Base-by-base conservation (phyloP, 257 asterid genomes). In the Solanum tarapatanum region DNA sequence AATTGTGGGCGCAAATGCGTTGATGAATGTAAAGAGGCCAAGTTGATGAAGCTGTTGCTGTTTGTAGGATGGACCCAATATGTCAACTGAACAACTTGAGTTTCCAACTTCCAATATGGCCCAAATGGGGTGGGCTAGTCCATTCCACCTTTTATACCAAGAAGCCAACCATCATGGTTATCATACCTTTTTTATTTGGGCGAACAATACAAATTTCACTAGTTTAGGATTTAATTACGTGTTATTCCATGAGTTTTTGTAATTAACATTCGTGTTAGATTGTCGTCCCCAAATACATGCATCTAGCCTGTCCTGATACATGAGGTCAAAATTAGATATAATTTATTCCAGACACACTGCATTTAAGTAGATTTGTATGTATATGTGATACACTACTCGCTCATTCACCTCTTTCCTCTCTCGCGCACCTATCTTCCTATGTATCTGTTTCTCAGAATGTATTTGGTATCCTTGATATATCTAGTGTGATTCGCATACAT, bases 191-290 rank as follows among this genome's bases (percentile, higher is more conserved):
- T 45, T 45, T 51, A 51, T 51, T 2, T 0, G 23, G 62, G 23
- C 0, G 0, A 51, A 51, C 23, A 16, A 16, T 16, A 51, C 0
- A 51, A 16, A 51, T 16, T 51, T 16, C 9, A 51, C 23, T 16
- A 51, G 3, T 0, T 51, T 51, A 48, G 21, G 0, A 0, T 16
- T 16, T 16, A 16, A 51, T 51, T 51, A 51, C 3, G 21, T 48
- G 60, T 0, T 48, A 48, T 14, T 0, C 0, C 0, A 0, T 48
- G 60, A 48, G 8, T 0, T 48, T 48, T 48, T 1, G 23, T 0
- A 51, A 51, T 16, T 17, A 51, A 0, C 62, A 51, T 16, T 5
- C 0, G 23, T 51, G 0, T 0, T 0, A 51, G 62, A 51, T 51
- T 51, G 23, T 0, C 0, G 23, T 17, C 0, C 62, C 58, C 23